Conservation (phyloP, 2,329 filamentous ascomycete species). For the Aspergillus sojae region DNA sequence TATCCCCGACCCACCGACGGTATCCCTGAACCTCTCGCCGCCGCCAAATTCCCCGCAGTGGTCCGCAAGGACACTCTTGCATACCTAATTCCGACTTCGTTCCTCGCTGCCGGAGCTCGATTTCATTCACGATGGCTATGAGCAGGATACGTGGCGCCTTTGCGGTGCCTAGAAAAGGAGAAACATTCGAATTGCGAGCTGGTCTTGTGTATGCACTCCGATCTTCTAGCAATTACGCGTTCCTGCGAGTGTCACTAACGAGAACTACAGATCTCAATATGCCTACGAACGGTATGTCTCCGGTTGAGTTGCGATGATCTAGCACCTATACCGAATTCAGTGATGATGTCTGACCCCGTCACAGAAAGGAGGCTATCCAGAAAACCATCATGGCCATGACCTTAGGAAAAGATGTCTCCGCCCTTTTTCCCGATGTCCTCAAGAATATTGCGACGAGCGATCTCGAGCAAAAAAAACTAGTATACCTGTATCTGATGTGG, state of each 20-base stretch:
- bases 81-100: constrained; percentile 15
- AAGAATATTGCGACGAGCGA: constrained; percentile 98
- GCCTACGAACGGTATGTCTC: constrained; percentile 77
- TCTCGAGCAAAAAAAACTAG: constrained; percentile 98
- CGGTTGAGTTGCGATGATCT: background rate
- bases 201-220: constrained; percentile 68
- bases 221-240: constrained; percentile 9
- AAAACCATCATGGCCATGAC: constrained; percentile 99
- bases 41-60: constrained; percentile 36
- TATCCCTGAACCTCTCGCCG: constrained; percentile 32
- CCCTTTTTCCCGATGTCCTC: constrained; percentile 92
- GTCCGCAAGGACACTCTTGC: constrained; percentile 18
- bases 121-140: constrained; percentile 72
- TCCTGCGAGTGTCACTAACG: constrained; percentile 38
- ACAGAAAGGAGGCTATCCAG: constrained; percentile 93
- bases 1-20: background rate
- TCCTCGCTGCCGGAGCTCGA: constrained; percentile 35
- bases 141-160: constrained; percentile 95
- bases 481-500: constrained; percentile 96
- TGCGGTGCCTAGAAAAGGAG: constrained; percentile 88
- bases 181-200: constrained; percentile 95
- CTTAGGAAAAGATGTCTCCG: constrained; percentile 95
- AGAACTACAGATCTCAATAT: constrained; percentile 77
- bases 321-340: background rate
- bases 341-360: constrained; percentile 30